Conservation (phyloP, 805 yeast species). For the Gaillardinia entomophila region DNA sequence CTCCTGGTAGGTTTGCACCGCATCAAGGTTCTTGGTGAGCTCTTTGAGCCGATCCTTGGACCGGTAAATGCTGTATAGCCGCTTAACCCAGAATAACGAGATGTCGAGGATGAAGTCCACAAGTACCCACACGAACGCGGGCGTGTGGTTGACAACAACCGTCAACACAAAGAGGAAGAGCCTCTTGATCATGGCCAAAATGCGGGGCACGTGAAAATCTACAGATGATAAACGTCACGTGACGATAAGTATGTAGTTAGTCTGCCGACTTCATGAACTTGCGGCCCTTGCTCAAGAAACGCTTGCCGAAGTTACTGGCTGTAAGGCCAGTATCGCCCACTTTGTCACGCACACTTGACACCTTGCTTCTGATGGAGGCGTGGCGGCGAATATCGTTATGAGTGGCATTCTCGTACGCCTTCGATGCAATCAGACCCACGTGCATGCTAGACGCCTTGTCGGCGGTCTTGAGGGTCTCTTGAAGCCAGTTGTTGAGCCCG, state of each 20-base stretch:
- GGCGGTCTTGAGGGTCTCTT: conserved; percentile 36
- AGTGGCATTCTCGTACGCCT: conserved; percentile 62
- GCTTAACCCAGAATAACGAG: conserved; percentile 41
- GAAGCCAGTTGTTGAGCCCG: conserved; percentile 56
- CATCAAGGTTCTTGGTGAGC: conserved; percentile 43
- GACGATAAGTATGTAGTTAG: too few relatives aligned
- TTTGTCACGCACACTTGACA: conserved; percentile 45
- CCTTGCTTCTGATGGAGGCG: conserved; percentile 40
- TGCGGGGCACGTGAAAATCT: too few relatives aligned
- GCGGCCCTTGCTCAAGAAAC: conserved; percentile 51
- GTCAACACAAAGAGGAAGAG: conserved; percentile 17
- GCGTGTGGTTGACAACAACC: conserved; percentile 28
- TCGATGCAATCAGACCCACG: conserved; percentile 52
- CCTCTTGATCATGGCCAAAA: too few relatives aligned
- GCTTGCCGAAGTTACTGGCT: conserved; percentile 52
- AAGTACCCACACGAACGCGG: conserved; percentile 36
- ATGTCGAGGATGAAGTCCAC: conserved; percentile 40
- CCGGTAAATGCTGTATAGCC: conserved; percentile 27
- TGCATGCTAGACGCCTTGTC: conserved; percentile 30
- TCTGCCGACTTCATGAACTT: too few relatives aligned
- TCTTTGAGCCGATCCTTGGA: conserved; percentile 41
- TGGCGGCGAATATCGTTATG: conserved; percentile 47
- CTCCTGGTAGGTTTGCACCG: conserved; percentile 56
- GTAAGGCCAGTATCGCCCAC: conserved; percentile 40
- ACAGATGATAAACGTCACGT: too few relatives aligned